Percentiles rank a stretch among this genome's conserved stretches.
These are phyloP conservation scores for Acanthamoeba polyphaga DNA, from an alignment of 208 protist genomes.

Conservation along the genomic window DNA sequence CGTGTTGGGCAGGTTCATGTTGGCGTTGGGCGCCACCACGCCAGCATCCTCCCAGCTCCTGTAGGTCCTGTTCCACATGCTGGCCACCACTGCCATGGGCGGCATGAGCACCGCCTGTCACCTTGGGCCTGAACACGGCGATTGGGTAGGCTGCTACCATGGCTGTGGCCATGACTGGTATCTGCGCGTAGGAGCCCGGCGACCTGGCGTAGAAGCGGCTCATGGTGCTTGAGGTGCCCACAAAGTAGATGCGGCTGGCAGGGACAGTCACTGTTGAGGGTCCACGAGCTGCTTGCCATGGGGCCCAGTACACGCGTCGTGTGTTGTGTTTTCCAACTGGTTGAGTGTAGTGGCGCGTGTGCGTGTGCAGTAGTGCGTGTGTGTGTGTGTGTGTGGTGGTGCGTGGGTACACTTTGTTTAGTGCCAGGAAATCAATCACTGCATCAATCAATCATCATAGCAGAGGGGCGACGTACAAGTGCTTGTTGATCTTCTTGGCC, in stretches of 20 bases:
- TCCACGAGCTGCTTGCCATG: no score
- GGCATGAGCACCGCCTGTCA: neutral
- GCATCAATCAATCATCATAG: no score
- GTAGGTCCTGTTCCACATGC: neutral
- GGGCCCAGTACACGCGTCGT: no score
- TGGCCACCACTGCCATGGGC: neutral
- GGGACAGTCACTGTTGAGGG: neutral
- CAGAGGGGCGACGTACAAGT: conserved; percentile 89
- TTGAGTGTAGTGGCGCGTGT: no score
- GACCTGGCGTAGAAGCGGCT: neutral
- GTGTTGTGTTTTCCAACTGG: no score
- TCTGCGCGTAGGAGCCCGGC: neutral
- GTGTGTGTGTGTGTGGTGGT: no score
- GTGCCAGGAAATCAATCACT: no score
- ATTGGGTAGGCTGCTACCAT: neutral
- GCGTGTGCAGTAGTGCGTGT: no score
- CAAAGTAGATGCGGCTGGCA: neutral
- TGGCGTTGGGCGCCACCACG: neutral
- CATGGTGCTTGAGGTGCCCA: neutral
- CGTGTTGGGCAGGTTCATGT: neutral
- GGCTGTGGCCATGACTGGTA: neutral
- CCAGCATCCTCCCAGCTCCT: neutral
- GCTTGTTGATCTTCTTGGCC: conserved; percentile 98
- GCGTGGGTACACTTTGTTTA: no score
- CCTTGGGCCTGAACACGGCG: neutral